Base-by-base conservation (phyloP, 2,329 filamentous ascomycete genomes). In the Colletotrichum sidae region DNA sequence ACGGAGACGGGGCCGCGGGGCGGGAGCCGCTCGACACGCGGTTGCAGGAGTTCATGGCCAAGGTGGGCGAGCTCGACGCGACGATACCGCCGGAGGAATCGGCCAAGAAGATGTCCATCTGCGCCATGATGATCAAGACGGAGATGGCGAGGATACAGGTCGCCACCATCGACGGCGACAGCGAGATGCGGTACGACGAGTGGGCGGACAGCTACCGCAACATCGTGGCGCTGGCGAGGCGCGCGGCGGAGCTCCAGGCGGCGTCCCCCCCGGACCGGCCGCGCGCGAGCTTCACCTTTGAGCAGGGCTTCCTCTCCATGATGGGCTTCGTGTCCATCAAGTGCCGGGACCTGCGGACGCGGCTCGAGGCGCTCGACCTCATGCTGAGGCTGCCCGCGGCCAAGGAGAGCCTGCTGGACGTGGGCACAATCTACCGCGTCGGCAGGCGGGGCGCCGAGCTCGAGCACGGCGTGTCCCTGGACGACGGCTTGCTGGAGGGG, bases 61-160 rank as follows among this genome's bases (percentile, higher is more conserved):
- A 71, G 8, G 13, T 78, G 4, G 54, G 44, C 33, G 69, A 72
- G 8, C 76, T 78, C 73, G n/a, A 71, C 71, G 70, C 70, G 3
- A 69, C 73, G 6, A 72, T 63, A 15, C 60, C 60, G 6, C 39
- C 54, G 13, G 11, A 44, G 11, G 60, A 63, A 12, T 33, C 25
- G 11, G 38, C 35, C 2, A 58, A 38, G 15, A 63, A 58, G 37
- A 58, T 63, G 3, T 46, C 60, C 33, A 35, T 58, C 15, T 63
- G 60, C 34, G 42, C 39, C 37, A 63, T 63, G 60, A 52, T 45
- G 55, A 63, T 63, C 45, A 63, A 58, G 0, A 60, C 74, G 6
- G 71, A 75, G 41, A 68, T 80, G 12, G 72, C 81, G 1, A 71
- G 76, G 4, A 75, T 81, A 1, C 78, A 79, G 53, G 71, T 77